Evolutionary conservation across 106 monocot species (phyloP).

Genomic region (Dendrobium officinale): DNA sequence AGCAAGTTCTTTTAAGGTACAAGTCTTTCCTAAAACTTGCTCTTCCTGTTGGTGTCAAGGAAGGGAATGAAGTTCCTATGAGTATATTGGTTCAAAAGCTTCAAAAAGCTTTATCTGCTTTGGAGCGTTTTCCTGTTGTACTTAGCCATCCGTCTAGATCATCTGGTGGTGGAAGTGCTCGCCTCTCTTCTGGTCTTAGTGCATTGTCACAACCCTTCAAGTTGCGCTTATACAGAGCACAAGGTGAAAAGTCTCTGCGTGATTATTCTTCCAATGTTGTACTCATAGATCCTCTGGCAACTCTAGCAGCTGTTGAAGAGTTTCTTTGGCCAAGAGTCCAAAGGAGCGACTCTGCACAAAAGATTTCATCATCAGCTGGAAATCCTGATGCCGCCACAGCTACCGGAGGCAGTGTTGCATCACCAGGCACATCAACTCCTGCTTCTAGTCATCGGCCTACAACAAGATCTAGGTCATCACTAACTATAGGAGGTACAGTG

Average conservation of each 20-base stretch:
- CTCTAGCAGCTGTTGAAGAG: constrained; percentile 86
- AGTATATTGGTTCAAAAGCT: constrained; percentile 78
- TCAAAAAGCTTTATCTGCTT: constrained; percentile 85
- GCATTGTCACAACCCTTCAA: constrained; percentile 83
- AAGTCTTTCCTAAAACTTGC: constrained; percentile 74
- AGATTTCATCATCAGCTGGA: constrained; percentile 34
- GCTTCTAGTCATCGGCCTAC: constrained; percentile 52
- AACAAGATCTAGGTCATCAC: constrained; percentile 66
- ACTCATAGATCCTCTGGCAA: constrained; percentile 90
- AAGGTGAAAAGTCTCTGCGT: constrained; percentile 89
- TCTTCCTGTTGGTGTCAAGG: constrained; percentile 35
- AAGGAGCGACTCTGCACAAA: constrained; percentile 60
- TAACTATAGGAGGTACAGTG: constrained; percentile 42
- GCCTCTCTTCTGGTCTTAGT: constrained; percentile 73
- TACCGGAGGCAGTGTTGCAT: constrained; percentile 38
- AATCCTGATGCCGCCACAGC: constrained; percentile 34
- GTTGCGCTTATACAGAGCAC: constrained; percentile 75
- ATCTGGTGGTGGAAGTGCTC: constrained; percentile 48
- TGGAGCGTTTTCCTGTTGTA: constrained; percentile 93
- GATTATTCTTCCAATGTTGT: constrained; percentile 97
- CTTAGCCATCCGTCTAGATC: constrained; percentile 83
- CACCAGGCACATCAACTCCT: constrained; percentile 42
- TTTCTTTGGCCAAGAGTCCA: constrained; percentile 95
- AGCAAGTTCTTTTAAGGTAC: constrained; percentile 63
- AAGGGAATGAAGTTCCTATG: constrained; percentile 59